Evolutionary conservation across 306 rosid species (phyloP), one percentile per base, ranked within the genome.

Genomic region (Cicer chorassanicum): DNA sequence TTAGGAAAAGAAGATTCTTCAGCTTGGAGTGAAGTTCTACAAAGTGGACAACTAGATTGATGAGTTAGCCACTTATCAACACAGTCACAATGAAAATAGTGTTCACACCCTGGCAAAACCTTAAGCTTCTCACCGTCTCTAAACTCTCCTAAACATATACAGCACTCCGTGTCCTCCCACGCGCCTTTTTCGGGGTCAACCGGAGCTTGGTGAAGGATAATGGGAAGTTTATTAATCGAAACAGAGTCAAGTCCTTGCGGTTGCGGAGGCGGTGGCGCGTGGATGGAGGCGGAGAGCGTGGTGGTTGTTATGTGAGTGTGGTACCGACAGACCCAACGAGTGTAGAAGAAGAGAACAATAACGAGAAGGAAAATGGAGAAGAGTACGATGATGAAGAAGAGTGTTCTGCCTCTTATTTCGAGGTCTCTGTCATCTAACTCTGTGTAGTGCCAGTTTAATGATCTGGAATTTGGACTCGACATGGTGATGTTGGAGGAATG

Each of bases 11-110:
- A 76, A 62, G 87, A 40, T 68, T 80, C 84, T 68, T 79, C 84
- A 18, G 71, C 51, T 36, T 39, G 82, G 18, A 90, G 91, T 51
- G 96, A 90, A 56, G 85, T 82, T 16, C 98, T 87, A 44, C 98
- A 94, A 5, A 94, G 84, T 13, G 98, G 98, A 70, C 98, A 94
- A 59, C 85, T 94, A 13, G 97, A 88, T 16, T 86, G 94, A 18
- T 74, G 75, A 38, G 39, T 53, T 7, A 94, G 85, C 98, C 98
- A 94, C 73, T 19, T 76, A 36, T 91, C 98, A 6, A 94, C 92
- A 61, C 98, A 94, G 8, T 90, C 96, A 0, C 91, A 86, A 46
- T 94, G 98, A 11, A 80, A 94, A 57, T 80, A 79, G 72, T 94
- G 98, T 42, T 63, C 73, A 44, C 98, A 94, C 1, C 13, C 65